Base-by-base conservation (phyloP, 352 stramenopile genomes). In the Pythium biforme region DNA sequence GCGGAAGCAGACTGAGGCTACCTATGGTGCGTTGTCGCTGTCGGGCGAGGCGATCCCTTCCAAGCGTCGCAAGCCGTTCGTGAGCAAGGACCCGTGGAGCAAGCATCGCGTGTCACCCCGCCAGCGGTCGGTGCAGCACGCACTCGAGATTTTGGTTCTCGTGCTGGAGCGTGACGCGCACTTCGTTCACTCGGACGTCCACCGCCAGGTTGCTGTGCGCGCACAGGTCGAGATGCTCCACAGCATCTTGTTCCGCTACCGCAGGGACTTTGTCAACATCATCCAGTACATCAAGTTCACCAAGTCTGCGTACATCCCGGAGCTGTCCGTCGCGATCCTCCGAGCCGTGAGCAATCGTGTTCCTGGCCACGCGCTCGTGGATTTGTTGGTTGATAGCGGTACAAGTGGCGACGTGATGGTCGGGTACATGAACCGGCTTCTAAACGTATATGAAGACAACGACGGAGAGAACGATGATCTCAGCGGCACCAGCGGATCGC, bases 281-380 rank as follows among this genome's bases (percentile, higher is more conserved):
- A 69, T 88, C 51, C 81, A 90, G 72, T 95, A 93, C 68, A 81
- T 95, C 56, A 87, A 90, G 66, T 95, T 91, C 68, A 86, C 78
- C 17, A 90, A 92, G 70, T 81, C 77, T 10, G 59, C 73, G 20
- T 78, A 88, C 46, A 92, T 95, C 26, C 73, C 86, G 9, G 72
- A 90, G 37, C 55, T 93, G 5, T 92, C 86, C 19, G 73, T 77
- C 5, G 81, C 81, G 22, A 82, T 95, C 53, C 58, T 95, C 34
- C 79, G 79, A 26, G 60, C 81, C 14, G 76, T 95, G 39, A 95
- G 86, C 61, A 71, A 76, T 15, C 80, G 82, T 9, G 82, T 93
- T 56, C 75, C 65, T 37, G 84, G 84, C 22, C 40, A 63, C 4
- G 70, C 88, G 11, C 70, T 93, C 12, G 79, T 93, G 20, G 76